Conservation (phyloP, 257 asterid genomes). For the Solanum microdontum region DNA sequence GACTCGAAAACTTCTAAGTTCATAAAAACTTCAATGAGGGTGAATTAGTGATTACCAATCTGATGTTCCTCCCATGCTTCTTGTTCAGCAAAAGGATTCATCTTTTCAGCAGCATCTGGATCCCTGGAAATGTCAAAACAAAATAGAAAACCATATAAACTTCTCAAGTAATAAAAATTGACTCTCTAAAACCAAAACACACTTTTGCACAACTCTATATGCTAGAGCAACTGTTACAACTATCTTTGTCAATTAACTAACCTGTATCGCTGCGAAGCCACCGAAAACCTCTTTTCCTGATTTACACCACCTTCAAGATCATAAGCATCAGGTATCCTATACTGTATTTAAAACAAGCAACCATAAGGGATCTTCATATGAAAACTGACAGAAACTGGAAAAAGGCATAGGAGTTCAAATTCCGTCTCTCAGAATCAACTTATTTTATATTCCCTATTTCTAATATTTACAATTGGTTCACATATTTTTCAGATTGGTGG, state of each 20-base stretch:
- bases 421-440: background rate
- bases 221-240: background rate
- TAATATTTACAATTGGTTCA: background rate
- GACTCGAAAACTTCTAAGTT: background rate
- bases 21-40: background rate
- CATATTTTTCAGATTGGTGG: background rate
- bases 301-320: constrained; percentile 43
- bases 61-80: constrained; percentile 99
- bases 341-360: constrained; percentile 31
- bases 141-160: background rate
- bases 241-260: background rate
- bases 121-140: constrained; percentile 36
- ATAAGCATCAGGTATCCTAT: constrained; percentile 70
- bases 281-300: constrained; percentile 49
- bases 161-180: background rate
- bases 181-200: background rate
- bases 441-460: background rate
- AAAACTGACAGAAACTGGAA: background rate
- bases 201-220: background rate
- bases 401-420: background rate
- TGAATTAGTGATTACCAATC: constrained; percentile 39
- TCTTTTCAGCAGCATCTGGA: constrained; percentile 69
- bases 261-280: constrained; percentile 38
- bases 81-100: constrained; percentile 98
- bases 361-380: background rate